Conservation (phyloP, 2,329 filamentous ascomycete species). For the Cladosporium oxysporum region DNA sequence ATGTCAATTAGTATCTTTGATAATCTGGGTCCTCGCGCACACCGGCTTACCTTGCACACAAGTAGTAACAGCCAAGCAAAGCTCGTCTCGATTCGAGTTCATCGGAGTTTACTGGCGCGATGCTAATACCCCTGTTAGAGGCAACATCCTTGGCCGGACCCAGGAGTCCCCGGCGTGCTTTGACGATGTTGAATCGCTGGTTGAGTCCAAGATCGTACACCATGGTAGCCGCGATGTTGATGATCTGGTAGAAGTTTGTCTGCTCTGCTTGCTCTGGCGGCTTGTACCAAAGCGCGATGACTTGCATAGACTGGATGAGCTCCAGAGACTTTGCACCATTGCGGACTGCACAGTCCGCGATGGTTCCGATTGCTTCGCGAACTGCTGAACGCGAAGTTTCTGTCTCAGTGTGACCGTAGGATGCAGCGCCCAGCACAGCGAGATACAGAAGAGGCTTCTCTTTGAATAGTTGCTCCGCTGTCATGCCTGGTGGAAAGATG, state of each 20-base stretch:
- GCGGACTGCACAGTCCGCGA: conserved; percentile 74
- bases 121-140: conserved; percentile 28
- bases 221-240: conserved; percentile 79
- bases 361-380: conserved; percentile 68
- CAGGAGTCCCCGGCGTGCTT: conserved; percentile 37
- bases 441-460: conserved; percentile 63
- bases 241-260: conserved; percentile 85
- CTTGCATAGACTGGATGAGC: conserved; percentile 74
- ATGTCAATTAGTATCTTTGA: conserved; percentile 20
- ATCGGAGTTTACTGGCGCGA: conserved; percentile 46
- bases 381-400: conserved; percentile 63
- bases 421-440: conserved; percentile 57
- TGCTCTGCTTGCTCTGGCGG: conserved; percentile 82
- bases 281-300: conserved; percentile 81
- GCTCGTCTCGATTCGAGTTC: conserved; percentile 59
- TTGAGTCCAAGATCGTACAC: conserved; percentile 80
- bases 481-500: conserved; percentile 56
- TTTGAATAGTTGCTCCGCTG: conserved; percentile 56
- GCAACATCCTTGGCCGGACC: conserved; percentile 38
- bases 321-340: conserved; percentile 80
- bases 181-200: conserved; percentile 49
- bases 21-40: not conserved
- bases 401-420: conserved; percentile 53
- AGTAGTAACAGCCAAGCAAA: conserved; percentile 63
- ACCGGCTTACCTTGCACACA: conserved; percentile 54